Evolutionary conservation across 75 land plant species (phyloP).

Genomic region (Selaginella tamariscina): DNA sequence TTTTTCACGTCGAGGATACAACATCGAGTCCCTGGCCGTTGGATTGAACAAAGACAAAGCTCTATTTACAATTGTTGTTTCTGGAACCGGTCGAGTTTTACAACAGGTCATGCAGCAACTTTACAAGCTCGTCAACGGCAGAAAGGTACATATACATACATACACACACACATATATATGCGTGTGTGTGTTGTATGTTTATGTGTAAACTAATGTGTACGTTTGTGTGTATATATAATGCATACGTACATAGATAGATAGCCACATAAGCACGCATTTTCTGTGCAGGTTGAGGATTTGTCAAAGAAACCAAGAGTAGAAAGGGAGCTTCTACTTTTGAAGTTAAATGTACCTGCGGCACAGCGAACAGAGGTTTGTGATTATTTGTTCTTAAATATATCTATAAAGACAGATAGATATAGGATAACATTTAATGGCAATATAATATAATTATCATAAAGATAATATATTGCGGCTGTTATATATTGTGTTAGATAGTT

Average conservation of each 20-base stretch:
- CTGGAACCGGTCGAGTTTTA: constrained; percentile 65
- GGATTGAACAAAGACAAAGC: constrained; percentile 92
- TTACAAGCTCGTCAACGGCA: constrained; percentile 86
- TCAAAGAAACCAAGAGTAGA: constrained; percentile 80
- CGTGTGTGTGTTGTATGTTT: background rate
- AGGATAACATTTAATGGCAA: too few species aligned
- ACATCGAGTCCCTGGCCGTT: constrained; percentile 94
- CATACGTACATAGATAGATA: background rate
- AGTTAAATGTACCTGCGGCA: constrained; percentile 54
- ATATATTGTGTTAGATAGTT: background rate
- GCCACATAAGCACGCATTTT: background rate
- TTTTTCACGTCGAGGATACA: constrained; percentile 89
- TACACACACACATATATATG: background rate
- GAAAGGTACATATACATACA: constrained; percentile 34
- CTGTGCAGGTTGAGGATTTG: constrained; percentile 64
- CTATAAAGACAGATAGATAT: too few species aligned
- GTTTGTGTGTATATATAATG: background rate
- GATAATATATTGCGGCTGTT: too few species aligned
- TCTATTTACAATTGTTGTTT: constrained; percentile 88
- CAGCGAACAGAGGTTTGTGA: constrained; percentile 91
- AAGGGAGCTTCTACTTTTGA: constrained; percentile 83
- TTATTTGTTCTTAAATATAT: too few species aligned
- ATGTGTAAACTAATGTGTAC: background rate
- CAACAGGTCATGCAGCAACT: constrained; percentile 88
- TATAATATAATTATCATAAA: too few species aligned